Base-by-base conservation (phyloP, 352 stramenopile species). In the Poterioochromonas sp. region DNA sequence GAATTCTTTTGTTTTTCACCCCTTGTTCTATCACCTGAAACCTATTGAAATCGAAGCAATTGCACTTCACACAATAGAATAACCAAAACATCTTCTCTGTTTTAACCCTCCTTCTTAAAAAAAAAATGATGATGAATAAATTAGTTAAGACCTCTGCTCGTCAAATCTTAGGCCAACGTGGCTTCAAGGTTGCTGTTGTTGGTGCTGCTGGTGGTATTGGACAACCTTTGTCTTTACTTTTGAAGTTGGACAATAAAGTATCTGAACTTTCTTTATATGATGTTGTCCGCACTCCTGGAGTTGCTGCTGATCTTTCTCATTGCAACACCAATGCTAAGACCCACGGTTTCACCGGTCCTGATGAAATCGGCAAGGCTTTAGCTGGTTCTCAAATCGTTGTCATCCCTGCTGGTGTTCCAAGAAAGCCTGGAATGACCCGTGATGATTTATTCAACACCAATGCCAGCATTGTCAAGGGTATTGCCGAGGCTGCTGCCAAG, bases 381-480 rank as follows among this genome's bases (percentile, higher is more conserved):
- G 37, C 62, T 34, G 83, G 32, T 79, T 11, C 2, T 41, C 12
- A 80, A 2, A n/a, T 80, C 8, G 96, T 99, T 64, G 94, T 99
- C 40, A 98, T 99, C 86, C 94, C 96, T 1, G 96, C 96, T 32
- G 96, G 96, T 76, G 95, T 99, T 74, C 96, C 96, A n/a, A 90
- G 96, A 76, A 99, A 99, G 87, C 95, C 93, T 0, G 93, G 92
- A 80, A 84, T 97, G 92, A 97, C 89, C 40, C 91, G 93, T 65
- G 93, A 98, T 85, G 88, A 92, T 81, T 74, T 92, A 22, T 92
- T 92, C 82, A 91, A 91, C 80, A 89, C 84, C 8, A 90, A 90
- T 80, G 86, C 83, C 35, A 83, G 88, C 65, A 98, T 99, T 80
- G 95, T 99, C 32, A 89, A 97, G 85, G 91, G 86, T 68, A 89